phyloP scores from a whole-genome alignment of 2,329 filamentous ascomycete genomes.

The Tolypocladium endophyticum region DNA sequence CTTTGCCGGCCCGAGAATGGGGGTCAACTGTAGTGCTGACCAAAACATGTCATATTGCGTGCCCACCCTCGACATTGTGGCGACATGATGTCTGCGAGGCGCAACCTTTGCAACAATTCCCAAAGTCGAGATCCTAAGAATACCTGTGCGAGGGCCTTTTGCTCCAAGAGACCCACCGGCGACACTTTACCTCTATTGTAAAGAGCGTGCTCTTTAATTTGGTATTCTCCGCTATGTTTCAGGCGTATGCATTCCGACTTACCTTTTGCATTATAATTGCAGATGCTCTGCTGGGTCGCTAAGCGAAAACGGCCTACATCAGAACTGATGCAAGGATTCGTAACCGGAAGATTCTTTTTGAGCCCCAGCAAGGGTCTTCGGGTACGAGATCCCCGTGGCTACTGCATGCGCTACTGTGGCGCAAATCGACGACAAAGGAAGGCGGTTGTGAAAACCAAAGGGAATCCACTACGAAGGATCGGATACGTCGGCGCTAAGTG shows the following conservation, averaged over 20 bases:
- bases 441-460: background rate
- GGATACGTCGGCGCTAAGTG: background rate
- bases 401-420: background rate
- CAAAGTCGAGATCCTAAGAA: background rate
- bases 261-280: background rate
- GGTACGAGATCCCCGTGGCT: background rate
- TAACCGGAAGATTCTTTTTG: background rate
- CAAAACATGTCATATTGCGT: background rate
- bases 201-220: no score
- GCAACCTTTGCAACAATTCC: no score
- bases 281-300: background rate
- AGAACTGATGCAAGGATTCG: background rate
- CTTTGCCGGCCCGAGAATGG: background rate
- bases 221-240: background rate
- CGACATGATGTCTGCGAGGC: no score
- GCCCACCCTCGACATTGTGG: background rate
- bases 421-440: background rate
- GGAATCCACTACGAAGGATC: background rate
- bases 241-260: background rate
- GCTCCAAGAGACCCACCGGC: background rate
- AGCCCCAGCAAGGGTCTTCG: background rate
- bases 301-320: background rate
- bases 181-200: background rate
- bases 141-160: background rate
- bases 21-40: background rate